Conservation (phyloP, 805 yeast species). For the Dipodascus geniculatus region DNA sequence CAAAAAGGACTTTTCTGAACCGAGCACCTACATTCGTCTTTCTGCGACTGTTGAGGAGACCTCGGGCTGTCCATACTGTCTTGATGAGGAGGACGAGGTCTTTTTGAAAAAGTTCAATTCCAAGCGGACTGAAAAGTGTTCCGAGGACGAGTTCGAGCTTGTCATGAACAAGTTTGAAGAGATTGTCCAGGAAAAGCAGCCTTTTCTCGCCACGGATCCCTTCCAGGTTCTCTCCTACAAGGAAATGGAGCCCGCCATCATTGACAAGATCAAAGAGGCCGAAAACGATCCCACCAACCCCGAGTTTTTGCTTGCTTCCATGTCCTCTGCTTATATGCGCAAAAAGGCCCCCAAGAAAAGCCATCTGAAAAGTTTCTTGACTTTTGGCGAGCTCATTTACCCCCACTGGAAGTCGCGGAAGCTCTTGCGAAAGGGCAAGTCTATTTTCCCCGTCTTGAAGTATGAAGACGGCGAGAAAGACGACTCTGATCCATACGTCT, state of each 20-base stretch:
- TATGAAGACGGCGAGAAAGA: constrained; percentile 86
- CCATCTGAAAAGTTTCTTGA: constrained; percentile 15
- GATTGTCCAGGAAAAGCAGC: constrained; percentile 70
- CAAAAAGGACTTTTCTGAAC: constrained; percentile 51
- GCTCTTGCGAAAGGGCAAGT: constrained; percentile 53
- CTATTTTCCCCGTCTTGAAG: constrained; percentile 62
- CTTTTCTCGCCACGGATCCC: constrained; percentile 80
- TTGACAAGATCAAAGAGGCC: constrained; percentile 29
- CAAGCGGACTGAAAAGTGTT: constrained; percentile 28
- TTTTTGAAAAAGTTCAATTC: constrained; percentile 39
- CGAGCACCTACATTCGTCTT: constrained; percentile 72
- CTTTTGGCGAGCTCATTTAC: constrained; percentile 59
- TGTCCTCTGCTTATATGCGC: constrained; percentile 11
- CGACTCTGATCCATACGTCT: constrained; percentile 87
- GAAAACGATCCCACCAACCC: constrained; percentile 42
- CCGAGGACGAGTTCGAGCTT: constrained; percentile 80
- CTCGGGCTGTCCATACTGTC: constrained; percentile 68
- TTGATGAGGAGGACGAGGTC: constrained; percentile 81
- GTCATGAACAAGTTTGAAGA: constrained; percentile 64
- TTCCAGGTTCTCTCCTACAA: constrained; percentile 55
- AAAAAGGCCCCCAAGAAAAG: constrained; percentile 10
- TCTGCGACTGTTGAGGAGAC: constrained; percentile 96
- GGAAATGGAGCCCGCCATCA: constrained; percentile 46
- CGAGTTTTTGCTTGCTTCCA: constrained; percentile 19
- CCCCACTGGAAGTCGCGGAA: constrained; percentile 74